These are phyloP conservation scores for Leishmania tropica DNA, from an alignment of 208 protist genomes.

Conservation along the genomic window DNA sequence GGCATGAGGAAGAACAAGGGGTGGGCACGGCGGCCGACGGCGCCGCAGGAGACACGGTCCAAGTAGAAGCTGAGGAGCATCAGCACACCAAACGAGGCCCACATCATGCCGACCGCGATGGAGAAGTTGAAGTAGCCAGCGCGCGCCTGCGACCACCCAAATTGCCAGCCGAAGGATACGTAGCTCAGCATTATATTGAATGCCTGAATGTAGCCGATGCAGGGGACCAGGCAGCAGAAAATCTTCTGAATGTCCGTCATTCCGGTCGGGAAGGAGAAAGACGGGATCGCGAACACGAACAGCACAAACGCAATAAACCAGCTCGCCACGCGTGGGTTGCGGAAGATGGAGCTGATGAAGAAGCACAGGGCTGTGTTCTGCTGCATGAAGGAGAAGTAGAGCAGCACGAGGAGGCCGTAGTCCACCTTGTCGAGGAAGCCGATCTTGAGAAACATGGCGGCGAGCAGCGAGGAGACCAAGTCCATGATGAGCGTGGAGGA, in stretches of 20 bases:
- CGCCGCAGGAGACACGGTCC: constrained; percentile 76
- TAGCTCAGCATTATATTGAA: constrained; percentile 65
- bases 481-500: constrained; percentile 58
- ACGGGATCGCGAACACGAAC: constrained; percentile 68
- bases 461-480: constrained; percentile 56
- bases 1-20: constrained; percentile 77
- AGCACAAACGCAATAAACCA: constrained; percentile 67
- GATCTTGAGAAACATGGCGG: constrained; percentile 56
- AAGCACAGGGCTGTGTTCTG: constrained; percentile 73
- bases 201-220: constrained; percentile 54
- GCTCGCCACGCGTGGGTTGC: constrained; percentile 70
- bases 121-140: constrained; percentile 52
- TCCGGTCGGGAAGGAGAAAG: constrained; percentile 70
- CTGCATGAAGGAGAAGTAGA: constrained; percentile 81
- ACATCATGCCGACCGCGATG: constrained; percentile 76
- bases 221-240: constrained; percentile 55
- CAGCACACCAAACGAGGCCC: constrained; percentile 65
- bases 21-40: constrained; percentile 55
- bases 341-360: constrained; percentile 78
- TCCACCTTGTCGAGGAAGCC: constrained; percentile 62
- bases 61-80: constrained; percentile 83
- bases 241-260: constrained; percentile 46
- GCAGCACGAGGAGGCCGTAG: constrained; percentile 65
- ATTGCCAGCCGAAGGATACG: constrained; percentile 40
- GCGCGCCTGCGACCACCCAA: constrained; percentile 42